Evolutionary conservation across 148 eudicot species (phyloP).

Genomic region (Vaccinium darrowii): DNA sequence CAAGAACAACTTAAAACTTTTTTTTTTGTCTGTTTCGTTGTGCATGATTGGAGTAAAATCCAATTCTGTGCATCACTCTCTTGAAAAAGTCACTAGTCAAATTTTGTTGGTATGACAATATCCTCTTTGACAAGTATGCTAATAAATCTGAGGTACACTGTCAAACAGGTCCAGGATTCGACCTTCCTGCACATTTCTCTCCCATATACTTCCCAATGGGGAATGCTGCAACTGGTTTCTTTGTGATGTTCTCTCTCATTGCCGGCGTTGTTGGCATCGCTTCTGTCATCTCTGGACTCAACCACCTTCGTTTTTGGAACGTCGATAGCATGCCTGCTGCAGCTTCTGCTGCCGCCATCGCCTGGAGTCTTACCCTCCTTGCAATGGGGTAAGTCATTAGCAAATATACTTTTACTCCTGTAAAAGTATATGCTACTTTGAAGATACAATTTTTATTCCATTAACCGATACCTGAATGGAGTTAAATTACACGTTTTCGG

Average conservation of each 20-base stretch:
- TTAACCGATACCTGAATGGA: too few species aligned
- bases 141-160: too few species aligned
- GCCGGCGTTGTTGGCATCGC: constrained; percentile 88
- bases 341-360: constrained; percentile 56
- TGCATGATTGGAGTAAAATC: too few species aligned
- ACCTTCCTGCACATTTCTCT: constrained; percentile 84
- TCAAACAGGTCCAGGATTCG: constrained; percentile 58
- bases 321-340: constrained; percentile 39
- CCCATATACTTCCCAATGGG: constrained; percentile 96
- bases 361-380: constrained; percentile 78
- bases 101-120: too few species aligned
- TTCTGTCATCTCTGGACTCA: constrained; percentile 58
- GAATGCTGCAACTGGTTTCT: constrained; percentile 88
- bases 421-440: background rate
- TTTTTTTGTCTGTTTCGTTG: too few species aligned
- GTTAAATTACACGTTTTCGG: background rate
- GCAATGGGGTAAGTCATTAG: constrained; percentile 74
- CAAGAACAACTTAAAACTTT: too few species aligned
- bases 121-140: too few species aligned
- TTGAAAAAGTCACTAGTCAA: too few species aligned
- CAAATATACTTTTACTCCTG: background rate
- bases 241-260: constrained; percentile 62
- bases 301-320: constrained; percentile 55
- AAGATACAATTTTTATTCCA: too few species aligned
- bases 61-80: too few species aligned